A percentile compares a stretch with the other conserved stretches of the same genome.
Conservation (phyloP, 2,329 filamentous ascomycete species). For the Aspergillus versicolor region DNA sequence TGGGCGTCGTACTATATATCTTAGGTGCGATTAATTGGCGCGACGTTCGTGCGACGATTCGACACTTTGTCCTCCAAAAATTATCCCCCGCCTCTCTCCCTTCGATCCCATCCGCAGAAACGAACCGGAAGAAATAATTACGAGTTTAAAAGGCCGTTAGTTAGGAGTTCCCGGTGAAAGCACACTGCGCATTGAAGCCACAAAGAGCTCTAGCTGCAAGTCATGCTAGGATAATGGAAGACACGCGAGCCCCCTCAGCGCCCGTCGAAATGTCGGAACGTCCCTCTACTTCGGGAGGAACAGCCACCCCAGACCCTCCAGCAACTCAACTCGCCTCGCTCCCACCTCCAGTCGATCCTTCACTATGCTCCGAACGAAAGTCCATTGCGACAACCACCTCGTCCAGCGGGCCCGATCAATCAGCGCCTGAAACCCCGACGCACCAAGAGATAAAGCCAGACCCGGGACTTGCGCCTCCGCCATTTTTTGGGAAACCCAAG, state of each 20-base stretch:
- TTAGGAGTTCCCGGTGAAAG: neutral
- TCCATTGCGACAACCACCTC: constrained; percentile 26
- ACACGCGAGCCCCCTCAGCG: constrained; percentile 30
- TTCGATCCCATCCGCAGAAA: constrained; percentile 6
- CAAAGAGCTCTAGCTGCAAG: constrained; percentile 21
- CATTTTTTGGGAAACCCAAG: constrained; percentile 12
- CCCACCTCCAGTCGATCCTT: constrained; percentile 23
- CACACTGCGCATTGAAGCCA: neutral
- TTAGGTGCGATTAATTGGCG: constrained; percentile 3
- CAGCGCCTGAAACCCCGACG: constrained; percentile 14
- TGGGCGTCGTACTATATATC: constrained; percentile 9
- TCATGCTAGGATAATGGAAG: constrained; percentile 39
- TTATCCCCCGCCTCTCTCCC: constrained; percentile 9
- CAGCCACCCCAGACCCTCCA: constrained; percentile 22
- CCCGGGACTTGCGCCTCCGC: constrained; percentile 11
- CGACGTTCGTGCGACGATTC: constrained; percentile 13
- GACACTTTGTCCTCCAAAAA: constrained; percentile 11
- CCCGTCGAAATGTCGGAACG: constrained; percentile 27
- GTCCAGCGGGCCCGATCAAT: constrained; percentile 16
- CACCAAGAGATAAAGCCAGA: constrained; percentile 13
- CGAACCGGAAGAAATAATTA: neutral
- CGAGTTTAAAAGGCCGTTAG: neutral
- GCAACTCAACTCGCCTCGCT: constrained; percentile 30
- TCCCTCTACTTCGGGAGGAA: constrained; percentile 28
- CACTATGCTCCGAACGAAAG: constrained; percentile 24